phyloP scores from a whole-genome alignment of 768 basidiomycete species.

The Amanita rubescens region DNA sequence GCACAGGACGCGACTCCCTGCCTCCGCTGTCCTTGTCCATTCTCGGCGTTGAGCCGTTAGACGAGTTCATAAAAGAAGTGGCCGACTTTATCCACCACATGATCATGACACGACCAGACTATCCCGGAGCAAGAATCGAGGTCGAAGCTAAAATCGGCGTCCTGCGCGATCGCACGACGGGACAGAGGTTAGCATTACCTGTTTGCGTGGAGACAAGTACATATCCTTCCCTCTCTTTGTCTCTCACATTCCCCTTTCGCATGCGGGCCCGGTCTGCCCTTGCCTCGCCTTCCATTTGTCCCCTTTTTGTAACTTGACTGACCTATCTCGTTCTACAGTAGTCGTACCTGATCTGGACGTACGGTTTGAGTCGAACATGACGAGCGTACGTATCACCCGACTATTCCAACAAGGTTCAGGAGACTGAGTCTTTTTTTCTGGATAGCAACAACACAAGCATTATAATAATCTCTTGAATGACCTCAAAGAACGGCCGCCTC shows the following conservation, averaged over 20 bases:
- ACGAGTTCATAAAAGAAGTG: constrained; percentile 89
- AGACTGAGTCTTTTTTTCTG: not conserved
- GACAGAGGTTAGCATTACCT: constrained; percentile 58
- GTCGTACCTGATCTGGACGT: constrained; percentile 56
- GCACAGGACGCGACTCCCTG: constrained; percentile 18
- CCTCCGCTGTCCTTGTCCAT: constrained; percentile 74
- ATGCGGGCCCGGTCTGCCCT: not conserved
- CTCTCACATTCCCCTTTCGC: not conserved
- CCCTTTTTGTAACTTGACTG: constrained; percentile 4
- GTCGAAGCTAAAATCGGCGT: constrained; percentile 89
- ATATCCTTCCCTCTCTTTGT: constrained; percentile 21
- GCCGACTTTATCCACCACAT: constrained; percentile 83
- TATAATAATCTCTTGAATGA: constrained; percentile 85
- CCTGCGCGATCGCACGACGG: constrained; percentile 48
- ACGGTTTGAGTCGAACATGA: constrained; percentile 93
- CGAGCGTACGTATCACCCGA: constrained; percentile 46
- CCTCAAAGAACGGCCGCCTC: constrained; percentile 47
- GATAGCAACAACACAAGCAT: constrained; percentile 77
- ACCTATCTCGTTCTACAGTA: constrained; percentile 37
- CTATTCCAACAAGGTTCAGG: not conserved
- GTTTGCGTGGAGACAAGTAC: constrained; percentile 80
- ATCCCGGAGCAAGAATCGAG: constrained; percentile 54
- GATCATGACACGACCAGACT: constrained; percentile 49
- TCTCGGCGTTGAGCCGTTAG: constrained; percentile 82
- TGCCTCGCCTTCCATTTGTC: not conserved